These are phyloP conservation scores for Phytophthora citrophthora DNA, from an alignment of 352 stramenopile genomes.

Conservation along the genomic window DNA sequence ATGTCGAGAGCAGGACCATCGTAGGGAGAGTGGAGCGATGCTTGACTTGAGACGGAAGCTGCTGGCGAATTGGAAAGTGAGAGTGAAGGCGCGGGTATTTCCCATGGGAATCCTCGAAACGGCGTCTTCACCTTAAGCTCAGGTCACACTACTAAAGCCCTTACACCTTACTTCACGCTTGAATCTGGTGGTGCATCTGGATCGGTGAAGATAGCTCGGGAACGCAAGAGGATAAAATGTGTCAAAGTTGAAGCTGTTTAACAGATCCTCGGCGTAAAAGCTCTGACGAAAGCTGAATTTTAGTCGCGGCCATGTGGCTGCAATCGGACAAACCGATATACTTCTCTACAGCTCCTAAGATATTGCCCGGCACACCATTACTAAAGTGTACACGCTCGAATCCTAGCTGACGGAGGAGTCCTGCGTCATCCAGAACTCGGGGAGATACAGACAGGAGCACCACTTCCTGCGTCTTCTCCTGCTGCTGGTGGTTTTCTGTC, in stretches of 20 bases:
- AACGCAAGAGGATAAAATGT: conserved; percentile 10
- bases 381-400: too few species aligned
- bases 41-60: background rate
- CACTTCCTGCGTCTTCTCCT: conserved; percentile 23
- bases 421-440: too few species aligned
- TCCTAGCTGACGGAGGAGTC: background rate
- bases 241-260: conserved; percentile 15
- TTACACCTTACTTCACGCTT: too few species aligned
- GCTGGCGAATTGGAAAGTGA: conserved; percentile 29
- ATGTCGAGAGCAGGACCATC: conserved; percentile 9
- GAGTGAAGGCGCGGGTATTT: conserved; percentile 3
- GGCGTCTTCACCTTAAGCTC: conserved; percentile 1
- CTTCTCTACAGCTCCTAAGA: background rate
- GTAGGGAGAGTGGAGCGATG: background rate
- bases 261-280: conserved; percentile 8
- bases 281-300: conserved; percentile 8
- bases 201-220: conserved; percentile 22
- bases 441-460: conserved; percentile 2
- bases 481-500: conserved; percentile 11
- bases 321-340: background rate
- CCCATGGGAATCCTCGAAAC: conserved; percentile 17
- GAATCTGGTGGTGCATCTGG: conserved; percentile 31
- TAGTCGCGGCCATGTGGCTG: conserved; percentile 12
- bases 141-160: conserved; percentile 2
- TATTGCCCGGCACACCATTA: too few species aligned